These are phyloP conservation scores for Collybia nuda DNA, from an alignment of 768 basidiomycete genomes.

Conservation along the genomic window DNA sequence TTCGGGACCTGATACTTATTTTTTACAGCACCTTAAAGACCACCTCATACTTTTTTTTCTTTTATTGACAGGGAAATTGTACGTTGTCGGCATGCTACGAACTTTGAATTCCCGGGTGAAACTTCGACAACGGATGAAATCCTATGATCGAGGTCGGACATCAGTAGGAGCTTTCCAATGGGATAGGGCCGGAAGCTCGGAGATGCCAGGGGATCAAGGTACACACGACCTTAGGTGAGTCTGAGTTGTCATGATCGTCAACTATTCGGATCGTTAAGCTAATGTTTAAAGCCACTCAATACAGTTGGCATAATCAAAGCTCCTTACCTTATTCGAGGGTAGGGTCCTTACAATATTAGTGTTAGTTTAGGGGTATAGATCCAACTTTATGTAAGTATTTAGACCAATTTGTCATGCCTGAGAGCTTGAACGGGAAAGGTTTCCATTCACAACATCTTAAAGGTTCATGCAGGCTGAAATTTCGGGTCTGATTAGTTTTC, in stretches of 20 bases:
- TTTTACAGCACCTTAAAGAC: conserved; percentile 25
- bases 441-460: not conserved
- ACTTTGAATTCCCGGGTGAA: conserved; percentile 34
- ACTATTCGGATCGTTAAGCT: not conserved
- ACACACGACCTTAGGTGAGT: conserved; percentile 4
- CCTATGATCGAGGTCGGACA: conserved; percentile 38
- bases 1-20: not conserved
- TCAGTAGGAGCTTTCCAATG: conserved; percentile 39
- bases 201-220: not conserved
- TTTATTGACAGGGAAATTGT: conserved; percentile 51
- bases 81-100: conserved; percentile 37
- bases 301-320: no score
- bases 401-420: no score
- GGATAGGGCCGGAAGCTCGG: conserved; percentile 13
- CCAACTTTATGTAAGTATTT: no score
- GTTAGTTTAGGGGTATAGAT: no score
- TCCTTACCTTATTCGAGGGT: no score
- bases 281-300: not conserved
- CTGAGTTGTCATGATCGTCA: not conserved
- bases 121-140: conserved; percentile 35
- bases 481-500: not conserved
- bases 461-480: not conserved
- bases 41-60: conserved; percentile 49
- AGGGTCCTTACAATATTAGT: no score
- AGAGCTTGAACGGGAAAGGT: no score